Base-by-base conservation (phyloP, 257 asterid species). In the Apocynum venetum region DNA sequence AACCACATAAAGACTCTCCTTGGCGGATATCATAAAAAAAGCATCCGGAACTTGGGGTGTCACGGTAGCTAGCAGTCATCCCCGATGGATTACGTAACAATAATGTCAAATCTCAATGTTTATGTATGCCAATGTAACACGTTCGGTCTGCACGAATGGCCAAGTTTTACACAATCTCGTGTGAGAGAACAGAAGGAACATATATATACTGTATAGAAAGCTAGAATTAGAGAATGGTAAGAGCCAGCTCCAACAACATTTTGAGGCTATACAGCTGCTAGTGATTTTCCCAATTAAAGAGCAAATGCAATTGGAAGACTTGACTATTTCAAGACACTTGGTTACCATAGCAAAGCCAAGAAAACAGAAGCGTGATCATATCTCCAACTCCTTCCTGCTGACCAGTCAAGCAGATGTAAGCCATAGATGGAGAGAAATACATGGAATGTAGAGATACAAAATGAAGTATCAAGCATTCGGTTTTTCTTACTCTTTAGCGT, bases 401-500 rank as follows among this genome's bases (percentile, higher is more conserved):
- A 48, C 6, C 64, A 76, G 65, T 53, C 65, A 20, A 25, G 36
- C 25, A 68, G 36, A 15, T n/a, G 71, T 31, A 75, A 60, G 78
- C 60, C 71, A 60, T 1, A 3, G 6, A 14, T 31, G 48, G 38
- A 51, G 55, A 36, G 9, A 12, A 40, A 35, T 31, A 43, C 13
- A 71, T 1, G 47, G n/a, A 49, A 76, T 43, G 43, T 36, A 44
- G 48, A 47, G 3, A 46, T 17, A 44, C 46, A 48, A 25, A n/a
- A 47, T 55, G 75, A 74, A 38, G 13, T 59, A 57, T 19, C 13
- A 14, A 73, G 44, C 73, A 72, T 75, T 46, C 49, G 31, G 53
- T 13, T 15, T 44, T 14, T 40, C 52, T 67, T 40, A 68, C 55
- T 35, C 65, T 69, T 85, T 69, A 91, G 80, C 84, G 75, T 72